phyloP scores from a whole-genome alignment of 2,329 filamentous ascomycete genomes.

The Sporothrix mexicana region DNA sequence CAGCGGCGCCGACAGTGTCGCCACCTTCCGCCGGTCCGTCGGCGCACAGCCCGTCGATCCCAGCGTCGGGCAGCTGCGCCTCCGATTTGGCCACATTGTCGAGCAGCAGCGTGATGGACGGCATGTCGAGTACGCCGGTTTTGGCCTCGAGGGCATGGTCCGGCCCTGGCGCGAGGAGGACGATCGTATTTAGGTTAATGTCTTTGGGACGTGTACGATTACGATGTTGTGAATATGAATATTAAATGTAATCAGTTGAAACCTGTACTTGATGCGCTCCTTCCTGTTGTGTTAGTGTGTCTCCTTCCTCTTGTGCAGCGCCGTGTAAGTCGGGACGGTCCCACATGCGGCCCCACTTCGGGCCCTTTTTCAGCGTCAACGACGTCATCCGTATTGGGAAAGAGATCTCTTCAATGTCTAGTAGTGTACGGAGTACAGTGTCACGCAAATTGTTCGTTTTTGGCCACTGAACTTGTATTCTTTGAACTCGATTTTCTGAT shows the following conservation, averaged over 20 bases:
- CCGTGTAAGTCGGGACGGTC: constrained; percentile 1
- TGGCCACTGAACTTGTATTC: not conserved
- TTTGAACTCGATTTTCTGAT: not conserved
- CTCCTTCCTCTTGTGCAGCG: too few species aligned
- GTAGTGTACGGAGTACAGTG: too few species aligned
- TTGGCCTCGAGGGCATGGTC: constrained; percentile 36
- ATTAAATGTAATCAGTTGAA: too few species aligned
- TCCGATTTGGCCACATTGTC: constrained; percentile 31
- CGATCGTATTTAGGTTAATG: not conserved
- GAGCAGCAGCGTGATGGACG: not conserved
- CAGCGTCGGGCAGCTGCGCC: constrained; percentile 19
- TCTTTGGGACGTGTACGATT: not conserved
- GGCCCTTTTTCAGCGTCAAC: not conserved
- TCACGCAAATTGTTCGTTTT: too few species aligned
- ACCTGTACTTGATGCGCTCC: too few species aligned
- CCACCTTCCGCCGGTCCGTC: not conserved
- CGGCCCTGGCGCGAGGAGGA: constrained; percentile 18
- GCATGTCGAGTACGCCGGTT: constrained; percentile 40
- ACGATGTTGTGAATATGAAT: not conserved
- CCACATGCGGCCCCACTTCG: not conserved
- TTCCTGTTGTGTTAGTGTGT: too few species aligned
- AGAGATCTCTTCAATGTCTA: not conserved
- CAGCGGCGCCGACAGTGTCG: not conserved
- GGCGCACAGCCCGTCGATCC: constrained; percentile 19
- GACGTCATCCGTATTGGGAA: not conserved